These are phyloP conservation scores for Kalmanozyma brasiliensis DNA, from an alignment of 1,284 basidiomycete genomes.

Conservation along the genomic window DNA sequence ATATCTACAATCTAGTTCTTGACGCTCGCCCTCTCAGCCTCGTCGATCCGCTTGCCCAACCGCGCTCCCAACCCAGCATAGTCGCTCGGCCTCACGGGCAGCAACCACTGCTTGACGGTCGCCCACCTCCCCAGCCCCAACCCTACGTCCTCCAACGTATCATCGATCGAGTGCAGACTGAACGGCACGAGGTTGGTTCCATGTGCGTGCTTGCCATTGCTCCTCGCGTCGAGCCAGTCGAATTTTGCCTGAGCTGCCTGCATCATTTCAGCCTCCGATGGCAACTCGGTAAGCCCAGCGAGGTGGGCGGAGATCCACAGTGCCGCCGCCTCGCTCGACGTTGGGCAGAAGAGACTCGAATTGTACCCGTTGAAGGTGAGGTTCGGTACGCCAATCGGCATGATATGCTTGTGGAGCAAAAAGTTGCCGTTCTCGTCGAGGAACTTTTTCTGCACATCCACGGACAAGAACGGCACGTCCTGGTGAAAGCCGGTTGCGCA, in stretches of 20 bases:
- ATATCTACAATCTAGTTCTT: constrained; percentile 4
- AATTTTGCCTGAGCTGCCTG: constrained; percentile 38
- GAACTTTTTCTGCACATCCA: constrained; percentile 42
- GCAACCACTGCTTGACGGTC: constrained; percentile 52
- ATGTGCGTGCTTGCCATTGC: constrained; percentile 52
- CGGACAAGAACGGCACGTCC: constrained; percentile 49
- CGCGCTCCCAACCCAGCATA: constrained; percentile 17
- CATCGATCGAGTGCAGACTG: constrained; percentile 59
- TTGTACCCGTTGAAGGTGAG: constrained; percentile 62
- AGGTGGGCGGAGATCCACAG: constrained; percentile 59
- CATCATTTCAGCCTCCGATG: constrained; percentile 29
- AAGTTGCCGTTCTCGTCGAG: constrained; percentile 55
- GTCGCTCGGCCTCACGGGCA: constrained; percentile 51
- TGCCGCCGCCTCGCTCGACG: constrained; percentile 53
- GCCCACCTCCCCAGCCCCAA: constrained; percentile 25
- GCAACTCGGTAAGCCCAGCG: constrained; percentile 38
- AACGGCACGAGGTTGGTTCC: constrained; percentile 61
- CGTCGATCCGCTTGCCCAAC: constrained; percentile 25
- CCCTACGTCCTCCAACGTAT: constrained; percentile 49
- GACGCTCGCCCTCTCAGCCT: not conserved
- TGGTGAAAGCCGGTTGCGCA: constrained; percentile 60
- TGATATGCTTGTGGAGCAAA: constrained; percentile 53
- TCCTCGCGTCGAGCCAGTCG: constrained; percentile 54
- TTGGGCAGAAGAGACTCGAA: constrained; percentile 57
- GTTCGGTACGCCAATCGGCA: constrained; percentile 46